These are phyloP conservation scores for Platismatia glauca DNA, from an alignment of 495 filamentous ascomycete genomes.

Conservation along the genomic window DNA sequence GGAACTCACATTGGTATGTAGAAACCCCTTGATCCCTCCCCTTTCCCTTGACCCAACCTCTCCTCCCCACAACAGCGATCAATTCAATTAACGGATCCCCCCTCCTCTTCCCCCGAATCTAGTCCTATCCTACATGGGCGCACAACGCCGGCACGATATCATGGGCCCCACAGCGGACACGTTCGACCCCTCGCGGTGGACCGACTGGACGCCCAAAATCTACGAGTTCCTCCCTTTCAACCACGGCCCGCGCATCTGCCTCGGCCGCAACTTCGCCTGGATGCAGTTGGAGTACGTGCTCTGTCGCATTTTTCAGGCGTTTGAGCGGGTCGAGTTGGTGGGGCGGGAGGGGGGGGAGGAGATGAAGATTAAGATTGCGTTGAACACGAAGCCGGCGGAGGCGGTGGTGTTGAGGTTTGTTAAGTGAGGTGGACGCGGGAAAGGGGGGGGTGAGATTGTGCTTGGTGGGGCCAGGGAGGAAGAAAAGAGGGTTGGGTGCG, in stretches of 20 bases:
- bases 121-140: not conserved
- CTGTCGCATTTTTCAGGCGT: not conserved
- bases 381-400: conserved; percentile 14
- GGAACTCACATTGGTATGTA: not conserved
- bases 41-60: no score
- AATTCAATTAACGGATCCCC: no score
- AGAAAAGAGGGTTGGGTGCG: no score
- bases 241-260: not conserved
- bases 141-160: not conserved
- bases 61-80: no score
- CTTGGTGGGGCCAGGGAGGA: no score
- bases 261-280: not conserved
- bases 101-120: not conserved
- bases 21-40: not conserved
- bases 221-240: not conserved
- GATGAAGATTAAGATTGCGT: conserved; percentile 13
- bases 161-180: not conserved
- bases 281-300: not conserved
- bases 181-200: not conserved
- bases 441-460: no score
- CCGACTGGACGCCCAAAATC: not conserved
- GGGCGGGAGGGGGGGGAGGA: conserved; percentile 1
- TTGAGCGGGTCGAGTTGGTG: not conserved
- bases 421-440: not conserved
- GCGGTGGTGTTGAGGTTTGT: conserved; percentile 9